phyloP scores from a whole-genome alignment of 805 yeast species.

The Yarrowia phangngaensis region DNA sequence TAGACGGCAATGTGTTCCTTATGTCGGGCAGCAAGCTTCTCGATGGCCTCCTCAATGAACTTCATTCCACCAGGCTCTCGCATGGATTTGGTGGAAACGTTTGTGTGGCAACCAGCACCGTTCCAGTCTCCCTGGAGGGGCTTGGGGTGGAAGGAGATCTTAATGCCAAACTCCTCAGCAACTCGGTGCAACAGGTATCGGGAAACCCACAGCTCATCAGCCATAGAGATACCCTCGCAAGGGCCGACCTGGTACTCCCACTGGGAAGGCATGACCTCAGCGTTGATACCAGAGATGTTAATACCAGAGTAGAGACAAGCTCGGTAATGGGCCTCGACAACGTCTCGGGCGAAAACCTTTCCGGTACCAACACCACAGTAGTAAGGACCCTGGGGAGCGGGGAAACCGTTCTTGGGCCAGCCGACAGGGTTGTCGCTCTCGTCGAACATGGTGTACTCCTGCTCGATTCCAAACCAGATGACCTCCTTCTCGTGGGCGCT shows the following conservation, averaged over 20 bases:
- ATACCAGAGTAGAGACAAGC: slow-evolving; percentile 95
- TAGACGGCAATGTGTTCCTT: slow-evolving; percentile 91
- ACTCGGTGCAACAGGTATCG: slow-evolving; percentile 89
- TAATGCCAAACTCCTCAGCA: slow-evolving; percentile 98
- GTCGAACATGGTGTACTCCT: slow-evolving; percentile 96
- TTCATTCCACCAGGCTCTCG: slow-evolving; percentile 96
- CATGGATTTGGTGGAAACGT: slow-evolving; percentile 89
- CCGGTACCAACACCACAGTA: slow-evolving; percentile 99
- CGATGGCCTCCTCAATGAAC: slow-evolving; percentile 85
- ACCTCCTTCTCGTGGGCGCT: slow-evolving; percentile 78
- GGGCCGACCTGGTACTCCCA: slow-evolving; percentile 99
- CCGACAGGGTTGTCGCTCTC: slow-evolving; percentile 86
- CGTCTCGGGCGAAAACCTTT: slow-evolving; percentile 95
- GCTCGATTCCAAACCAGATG: slow-evolving; percentile 98
- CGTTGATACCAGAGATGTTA: slow-evolving; percentile 91
- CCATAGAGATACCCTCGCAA: slow-evolving; percentile 91
- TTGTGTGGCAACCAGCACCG: slow-evolving; percentile 99
- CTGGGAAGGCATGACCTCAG: slow-evolving; percentile 99
- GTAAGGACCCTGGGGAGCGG: slow-evolving; percentile 99
- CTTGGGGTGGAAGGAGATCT: slow-evolving; percentile 98
- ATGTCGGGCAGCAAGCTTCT: slow-evolving; percentile 93
- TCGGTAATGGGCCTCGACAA: slow-evolving; percentile 97
- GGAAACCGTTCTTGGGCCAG: slow-evolving; percentile 99
- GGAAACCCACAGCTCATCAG: slow-evolving; percentile 95
- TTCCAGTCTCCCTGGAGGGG: slow-evolving; percentile 99